These are phyloP conservation scores for Salvia splendens DNA, from an alignment of 257 asterid species.

Conservation along the genomic window DNA sequence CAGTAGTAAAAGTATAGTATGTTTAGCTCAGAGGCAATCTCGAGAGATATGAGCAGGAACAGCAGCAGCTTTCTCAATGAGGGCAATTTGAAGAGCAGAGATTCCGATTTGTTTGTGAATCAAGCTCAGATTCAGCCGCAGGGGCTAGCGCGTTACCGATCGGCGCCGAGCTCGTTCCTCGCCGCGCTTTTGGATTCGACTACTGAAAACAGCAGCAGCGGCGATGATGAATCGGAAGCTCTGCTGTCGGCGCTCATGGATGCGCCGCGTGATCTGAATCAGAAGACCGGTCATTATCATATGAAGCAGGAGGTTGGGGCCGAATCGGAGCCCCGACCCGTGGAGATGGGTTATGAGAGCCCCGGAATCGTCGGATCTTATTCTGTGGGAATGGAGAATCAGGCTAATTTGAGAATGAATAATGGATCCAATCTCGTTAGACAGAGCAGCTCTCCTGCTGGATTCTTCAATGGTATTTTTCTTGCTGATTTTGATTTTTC, in stretches of 20 bases:
- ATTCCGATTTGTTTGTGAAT: conserved; percentile 40
- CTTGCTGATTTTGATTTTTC: neutral
- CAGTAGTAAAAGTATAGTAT: conserved; percentile 9
- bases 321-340: conserved; percentile 44
- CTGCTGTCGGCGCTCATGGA: conserved; percentile 55
- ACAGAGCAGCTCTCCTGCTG: conserved; percentile 92
- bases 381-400: conserved; percentile 53
- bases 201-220: conserved; percentile 46
- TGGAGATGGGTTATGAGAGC: conserved; percentile 46
- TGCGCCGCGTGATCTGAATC: conserved; percentile 43
- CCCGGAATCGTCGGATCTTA: conserved; percentile 60
- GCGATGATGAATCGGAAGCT: conserved; percentile 72
- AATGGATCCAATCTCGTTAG: conserved; percentile 52
- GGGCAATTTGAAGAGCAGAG: conserved; percentile 36
- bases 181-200: conserved; percentile 50
- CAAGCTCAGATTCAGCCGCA: conserved; percentile 25
- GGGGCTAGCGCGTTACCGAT: conserved; percentile 55
- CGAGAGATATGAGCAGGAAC: conserved; percentile 46
- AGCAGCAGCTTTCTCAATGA: conserved; percentile 32
- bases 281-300: conserved; percentile 32
- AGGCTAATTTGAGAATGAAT: conserved; percentile 28
- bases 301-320: conserved; percentile 56
- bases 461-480: conserved; percentile 66
- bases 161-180: conserved; percentile 82
- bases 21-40: conserved; percentile 56